Base-by-base conservation (phyloP, 176 grass and related monocot genomes). In the Microstegium vimineum region DNA sequence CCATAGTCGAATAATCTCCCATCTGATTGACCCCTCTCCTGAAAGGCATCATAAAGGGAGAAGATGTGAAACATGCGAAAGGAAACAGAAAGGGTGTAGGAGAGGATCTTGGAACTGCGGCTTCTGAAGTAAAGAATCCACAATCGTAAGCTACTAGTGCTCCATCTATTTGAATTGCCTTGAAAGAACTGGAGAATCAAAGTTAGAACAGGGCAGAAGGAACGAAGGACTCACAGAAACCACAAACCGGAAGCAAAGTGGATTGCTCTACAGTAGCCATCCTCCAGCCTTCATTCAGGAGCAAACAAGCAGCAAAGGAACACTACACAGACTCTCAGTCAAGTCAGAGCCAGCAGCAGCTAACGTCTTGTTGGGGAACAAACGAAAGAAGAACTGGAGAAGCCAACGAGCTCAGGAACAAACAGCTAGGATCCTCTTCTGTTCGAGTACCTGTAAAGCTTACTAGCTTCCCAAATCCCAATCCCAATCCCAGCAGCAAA, bases 121-220 rank as follows among this genome's bases (percentile, higher is more conserved):
- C 32, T 54, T 32, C 15, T 3, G 17, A 76, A 87, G 62, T 37
- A 82, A 87, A 37, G 70, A 87, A 81, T 54, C 45, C 36, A 28
- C 56, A 62, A 4, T n/a, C n/a, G n/a, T 47, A 47, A 43, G 42
- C 42, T 45, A 15, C 17, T 45, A 13, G 42, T 12, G 1, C 5
- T 47, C 5, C 16, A 14, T 46, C 0, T 15, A 4, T 4, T 46
- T 4, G 43, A 46, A 46, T 2, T 20, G n/a, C n/a, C n/a, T n/a
- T n/a, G 49, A 52, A 22, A 5, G 35, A 6, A 36, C 5, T 6
- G 35, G 6, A 9, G 8, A n/a, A 56, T 9, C 51, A 0, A 22
- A 54, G 18, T 1, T 1, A 54, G 51, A 61, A 76, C 9, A 56
- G 3, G 42, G 8, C 13, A 62, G 57, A 13, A 2, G 23, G n/a